Base-by-base conservation (phyloP, 805 yeast genomes). In the Brettanomyces sp. region DNA sequence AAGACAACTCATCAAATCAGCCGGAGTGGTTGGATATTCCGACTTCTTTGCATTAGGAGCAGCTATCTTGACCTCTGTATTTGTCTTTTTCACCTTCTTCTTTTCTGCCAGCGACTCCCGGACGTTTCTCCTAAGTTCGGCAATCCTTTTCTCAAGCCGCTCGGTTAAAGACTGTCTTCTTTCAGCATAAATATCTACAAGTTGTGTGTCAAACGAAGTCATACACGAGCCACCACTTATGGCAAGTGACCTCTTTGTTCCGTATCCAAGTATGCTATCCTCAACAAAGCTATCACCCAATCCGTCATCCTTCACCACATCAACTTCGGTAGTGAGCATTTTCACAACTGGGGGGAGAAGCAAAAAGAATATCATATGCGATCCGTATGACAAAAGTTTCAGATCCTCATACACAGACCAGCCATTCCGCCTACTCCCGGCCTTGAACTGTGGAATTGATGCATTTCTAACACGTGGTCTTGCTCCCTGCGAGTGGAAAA, bases 351-450 rank as follows among this genome's bases (percentile, higher is more conserved):
- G 58, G 24, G 65, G 65, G 14, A 60, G 43, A 5, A 60, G 40
- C 55, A 59, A 49, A 37, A 59, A 59, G 49, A 60, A 60, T 6
- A 60, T 55, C 42, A 60, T 45, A 49, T 60, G 65, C 5, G 65
- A 60, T 3, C 64, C 55, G 51, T 58, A 60, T 5, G 65, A 60
- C 28, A 58, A 52, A 7, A 60, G 45, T 43, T 59, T 58, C 21
- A 60, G 39, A 42, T 59, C 64, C 40, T 59, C 62, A 42, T 49
- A 55, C 9, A 53, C 57, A 18, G 56, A 51, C 64, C 64, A 60
- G 33, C 30, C 50, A 34, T 23, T 39, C 18, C 13, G 12, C 21
- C 41, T 13, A 36, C 45, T 11, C n/a, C 43, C 38, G n/a, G 36
- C 25, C 11, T 28, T 30, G 5, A 24, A 13, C 41, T 34, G 36